Evolutionary conservation across 106 monocot species (phyloP), one percentile per base, ranked within the genome.

Genomic region (Amphibolis antarctica): DNA sequence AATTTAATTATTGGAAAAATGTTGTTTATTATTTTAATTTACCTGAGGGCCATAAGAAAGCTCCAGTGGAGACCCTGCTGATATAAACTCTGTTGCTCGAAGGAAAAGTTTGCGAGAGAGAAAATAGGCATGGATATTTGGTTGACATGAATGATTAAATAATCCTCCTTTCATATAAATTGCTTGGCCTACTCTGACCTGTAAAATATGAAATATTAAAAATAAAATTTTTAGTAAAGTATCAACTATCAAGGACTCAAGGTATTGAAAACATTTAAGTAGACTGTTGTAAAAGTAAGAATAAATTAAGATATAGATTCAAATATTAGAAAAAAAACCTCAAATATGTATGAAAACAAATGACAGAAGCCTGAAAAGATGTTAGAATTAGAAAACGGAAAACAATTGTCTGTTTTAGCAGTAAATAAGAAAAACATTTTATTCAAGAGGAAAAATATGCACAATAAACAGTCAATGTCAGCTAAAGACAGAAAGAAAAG

Each of bases 31-130:
- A 53, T 22, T n/a, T 17, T 21, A 51, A 30, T 9, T 26, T 78
- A 96, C 96, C 83, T 96, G 86, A 0, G 90, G 86, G 44, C 96
- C 96, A 69, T 96, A 96, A 62, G 96, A 96, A 24, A 96, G 68
- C 70, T 96, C 96, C 36, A 90, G 69, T 18, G 86, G 90, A 73
- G n/a, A 69, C 46, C 81, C 62, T 51, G 84, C 77, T 53, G 77
- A 66, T 46, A 96, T 80, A 80, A 63, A 74, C 57, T 90, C 86
- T 42, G 84, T 90, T 48, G 86, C 71, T 30, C 86, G 81, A 36
- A 96, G 21, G 48, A 78, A 66, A 67, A 96, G 86, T 17, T 71
- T 85, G 9, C 96, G 79, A 5, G 96, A 86, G 71, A 84, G 55
- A 69, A 96, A 96, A 85, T 96, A 96, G 51, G 86, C 77, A 78